Base-by-base conservation (phyloP, 192 early-diverging fungal genomes). In the Rhizoclosmatium globosum region DNA sequence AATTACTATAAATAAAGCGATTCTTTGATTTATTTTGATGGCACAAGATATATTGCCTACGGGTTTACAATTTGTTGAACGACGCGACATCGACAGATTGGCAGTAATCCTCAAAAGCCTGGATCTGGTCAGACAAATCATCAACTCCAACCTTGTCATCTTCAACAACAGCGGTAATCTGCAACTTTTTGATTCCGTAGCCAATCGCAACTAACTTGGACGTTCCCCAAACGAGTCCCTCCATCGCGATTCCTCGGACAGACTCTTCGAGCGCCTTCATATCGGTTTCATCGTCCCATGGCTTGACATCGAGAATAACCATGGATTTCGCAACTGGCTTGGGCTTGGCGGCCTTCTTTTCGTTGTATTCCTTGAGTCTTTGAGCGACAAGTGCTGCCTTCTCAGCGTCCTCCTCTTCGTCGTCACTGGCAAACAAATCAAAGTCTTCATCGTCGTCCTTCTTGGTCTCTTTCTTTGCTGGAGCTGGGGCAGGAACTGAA, bases 211-310 rank as follows among this genome's bases (percentile, higher is more conserved):
- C 85, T 23, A 86, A 87, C 89, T 95, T 89, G 71, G 84, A 89
- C 73, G 82, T 79, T 83, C 94, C 95, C 96, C 96, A 98, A 75
- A 93, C 76, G 48, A 98, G 91, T 84, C 96, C 96, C 74, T 95
- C 94, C 93, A 96, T 93, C 44, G 79, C 72, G 70, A 98, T 94
- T 61, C 72, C 80, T 81, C 89, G 88, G 86, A 98, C 94, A 74
- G 75, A 74, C 41, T 81, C 83, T 81, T 94, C 92, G 44, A 98
- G 84, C 47, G 83, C 94, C 47, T 77, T 88, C 89, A 97, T 92
- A 68, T 84, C 80, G 4, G 96, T 98, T 78, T 97, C 96, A 87
- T 96, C 95, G 85, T 97, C 96, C 96, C 96, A 98, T 70, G 96
- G 95, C 93, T 98, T 98, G 83, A 98, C 91, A 76, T 98, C 96